Evolutionary conservation across 1,284 basidiomycete genomes (phyloP), one percentile per base, ranked within the genome.

Genomic region (Ceratobasidium sp.): DNA sequence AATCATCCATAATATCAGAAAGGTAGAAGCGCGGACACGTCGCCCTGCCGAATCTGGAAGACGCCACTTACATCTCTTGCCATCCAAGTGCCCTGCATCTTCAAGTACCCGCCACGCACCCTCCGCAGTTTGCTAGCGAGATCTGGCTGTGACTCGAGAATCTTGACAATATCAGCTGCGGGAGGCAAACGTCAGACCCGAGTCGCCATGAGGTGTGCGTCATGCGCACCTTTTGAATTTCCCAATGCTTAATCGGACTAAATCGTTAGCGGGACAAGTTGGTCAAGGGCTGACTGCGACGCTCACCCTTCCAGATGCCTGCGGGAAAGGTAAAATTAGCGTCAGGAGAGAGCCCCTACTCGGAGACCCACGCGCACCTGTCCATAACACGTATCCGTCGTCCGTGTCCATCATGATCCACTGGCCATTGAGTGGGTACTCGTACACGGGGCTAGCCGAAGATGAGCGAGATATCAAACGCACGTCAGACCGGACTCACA

Each of bases 401-500:
- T 94, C 92, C 80, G 91, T 91, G 82, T 94, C 92, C 87, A 94
- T 92, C 92, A 94, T 94, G 78, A 94, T 93, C 91, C 92, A 94
- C 79, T 94, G 92, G n/a, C 89, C 91, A 76, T 93, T 92, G 70
- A 94, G 83, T 5, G 91, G 92, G 78, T 94, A 94, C 80, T 94
- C 92, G 78, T 92, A 94, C 14, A 94, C 92, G 21, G 92, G 92
- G 74, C 91, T 93, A 57, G 41, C 64, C 64, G 64, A 54, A 46
- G 7, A 30, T 49, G 50, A 66, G 32, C n/a, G n/a, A 35, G 11
- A 58, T 54, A 62, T 62, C 70, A 57, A 46, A 23, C 9, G 46
- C 13, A 18, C n/a, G 46, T 18, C 35, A 69, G 16, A 44, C 23
- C 14, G 5, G 66, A 85, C 81, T 76, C 67, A 93, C 91, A 94